phyloP scores from a whole-genome alignment of 176 grass and related monocot species.

The Avena eriantha region DNA sequence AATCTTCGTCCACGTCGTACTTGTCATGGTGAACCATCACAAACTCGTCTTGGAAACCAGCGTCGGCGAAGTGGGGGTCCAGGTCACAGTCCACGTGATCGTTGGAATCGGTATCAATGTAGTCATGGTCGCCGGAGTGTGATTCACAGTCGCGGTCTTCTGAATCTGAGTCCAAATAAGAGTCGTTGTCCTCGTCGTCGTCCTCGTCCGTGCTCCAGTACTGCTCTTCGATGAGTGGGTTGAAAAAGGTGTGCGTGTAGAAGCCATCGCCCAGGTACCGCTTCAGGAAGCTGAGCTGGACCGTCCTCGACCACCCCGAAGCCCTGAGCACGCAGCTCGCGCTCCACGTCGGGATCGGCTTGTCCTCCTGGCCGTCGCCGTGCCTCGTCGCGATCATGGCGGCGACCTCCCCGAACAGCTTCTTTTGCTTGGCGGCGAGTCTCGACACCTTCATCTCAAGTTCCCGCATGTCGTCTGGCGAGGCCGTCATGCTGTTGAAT shows the following conservation, averaged over 20 bases:
- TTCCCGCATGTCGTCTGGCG: conserved; percentile 22
- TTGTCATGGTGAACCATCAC: background rate
- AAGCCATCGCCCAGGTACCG: conserved; percentile 40
- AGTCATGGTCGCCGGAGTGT: background rate
- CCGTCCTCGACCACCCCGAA: conserved; percentile 22
- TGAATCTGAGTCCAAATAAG: background rate
- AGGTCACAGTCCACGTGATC: background rate
- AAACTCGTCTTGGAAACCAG: background rate
- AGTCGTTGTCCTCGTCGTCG: background rate
- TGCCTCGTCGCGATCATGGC: background rate
- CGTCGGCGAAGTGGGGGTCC: background rate
- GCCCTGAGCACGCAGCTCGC: background rate
- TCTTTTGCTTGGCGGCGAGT: background rate
- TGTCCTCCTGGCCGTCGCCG: background rate
- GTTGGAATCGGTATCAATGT: background rate
- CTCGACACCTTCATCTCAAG: background rate
- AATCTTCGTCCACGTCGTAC: background rate
- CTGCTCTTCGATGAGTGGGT: background rate
- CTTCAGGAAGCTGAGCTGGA: conserved; percentile 40
- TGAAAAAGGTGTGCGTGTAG: conserved; percentile 17
- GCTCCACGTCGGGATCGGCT: background rate
- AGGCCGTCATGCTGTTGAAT: background rate
- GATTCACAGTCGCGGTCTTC: background rate
- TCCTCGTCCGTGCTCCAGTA: background rate
- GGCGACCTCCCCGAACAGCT: background rate